Percentiles rank a stretch among this genome's conserved stretches.
phyloP scores from a whole-genome alignment of 495 filamentous ascomycete genomes.

The Penicillium samsonianum region DNA sequence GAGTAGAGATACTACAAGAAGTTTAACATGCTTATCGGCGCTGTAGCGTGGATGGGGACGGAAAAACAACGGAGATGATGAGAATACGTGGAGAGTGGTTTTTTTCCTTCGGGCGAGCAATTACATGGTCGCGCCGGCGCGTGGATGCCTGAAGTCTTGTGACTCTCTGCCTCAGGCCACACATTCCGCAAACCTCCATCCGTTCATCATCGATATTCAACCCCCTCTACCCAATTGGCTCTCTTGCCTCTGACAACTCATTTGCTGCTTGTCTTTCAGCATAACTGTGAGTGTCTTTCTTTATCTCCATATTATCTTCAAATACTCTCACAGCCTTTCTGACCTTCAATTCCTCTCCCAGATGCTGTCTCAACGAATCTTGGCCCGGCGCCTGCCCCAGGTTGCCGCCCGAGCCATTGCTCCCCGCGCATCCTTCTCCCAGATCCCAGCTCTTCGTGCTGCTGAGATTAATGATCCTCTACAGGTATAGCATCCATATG shows the following conservation, averaged over 20 bases:
- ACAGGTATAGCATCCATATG: constrained; percentile 59
- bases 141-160: constrained; percentile 18
- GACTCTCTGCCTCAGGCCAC: constrained; percentile 21
- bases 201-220: constrained; percentile 36
- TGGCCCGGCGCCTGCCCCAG: constrained; percentile 50
- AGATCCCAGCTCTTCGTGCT: constrained; percentile 52
- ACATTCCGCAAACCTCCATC: constrained; percentile 37
- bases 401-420: constrained; percentile 47
- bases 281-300: constrained; percentile 30
- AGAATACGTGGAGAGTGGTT: constrained; percentile 46
- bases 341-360: constrained; percentile 30
- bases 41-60: constrained; percentile 40
- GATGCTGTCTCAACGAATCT: constrained; percentile 69
- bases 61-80: constrained; percentile 36
- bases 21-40: constrained; percentile 63
- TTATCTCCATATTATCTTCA: not conserved
- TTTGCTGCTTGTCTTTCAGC: constrained; percentile 32
- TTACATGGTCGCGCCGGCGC: constrained; percentile 36
- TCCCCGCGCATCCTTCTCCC: constrained; percentile 56
- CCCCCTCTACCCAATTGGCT: constrained; percentile 27
- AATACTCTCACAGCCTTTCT: constrained; percentile 13
- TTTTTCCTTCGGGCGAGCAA: constrained; percentile 41
- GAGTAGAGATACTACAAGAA: constrained; percentile 53
- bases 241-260: constrained; percentile 25
- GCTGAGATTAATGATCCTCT: constrained; percentile 71